These are phyloP conservation scores for Arthrobotrys musiformis DNA, from an alignment of 2,329 filamentous ascomycete species.

Conservation along the genomic window DNA sequence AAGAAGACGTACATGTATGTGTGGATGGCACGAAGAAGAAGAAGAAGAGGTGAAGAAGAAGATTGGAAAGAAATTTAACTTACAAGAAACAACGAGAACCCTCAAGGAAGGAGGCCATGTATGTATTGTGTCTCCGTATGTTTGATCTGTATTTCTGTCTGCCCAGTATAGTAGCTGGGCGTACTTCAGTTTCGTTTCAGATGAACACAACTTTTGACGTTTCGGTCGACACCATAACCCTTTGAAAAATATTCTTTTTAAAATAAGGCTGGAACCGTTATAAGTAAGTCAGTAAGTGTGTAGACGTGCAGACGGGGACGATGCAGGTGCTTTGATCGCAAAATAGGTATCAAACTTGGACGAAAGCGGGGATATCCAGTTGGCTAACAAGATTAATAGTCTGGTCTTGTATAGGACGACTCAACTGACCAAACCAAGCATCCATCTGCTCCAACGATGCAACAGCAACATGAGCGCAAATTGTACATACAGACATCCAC, in stretches of 20 bases:
- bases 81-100: constrained; percentile 19
- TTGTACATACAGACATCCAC: not conserved
- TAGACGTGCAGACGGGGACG: constrained; percentile 24
- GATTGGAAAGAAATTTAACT: not conserved
- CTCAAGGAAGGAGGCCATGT: constrained; percentile 25
- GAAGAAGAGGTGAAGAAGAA: not conserved
- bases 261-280: constrained; percentile 6
- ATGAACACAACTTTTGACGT: constrained; percentile 1
- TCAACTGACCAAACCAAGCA: too few species aligned
- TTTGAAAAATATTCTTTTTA: not conserved
- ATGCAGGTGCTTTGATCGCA: constrained; percentile 43
- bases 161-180: not conserved
- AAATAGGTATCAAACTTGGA: constrained; percentile 7
- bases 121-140: not conserved
- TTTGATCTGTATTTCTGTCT: not conserved
- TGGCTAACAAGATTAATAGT: not conserved
- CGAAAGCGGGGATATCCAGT: constrained; percentile 8
- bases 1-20: too few species aligned
- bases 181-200: constrained; percentile 29
- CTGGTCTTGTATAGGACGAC: not conserved
- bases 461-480: not conserved
- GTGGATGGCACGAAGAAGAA: too few species aligned
- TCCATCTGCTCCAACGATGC: constrained; percentile 5
- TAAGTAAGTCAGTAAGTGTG: not conserved
- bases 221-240: constrained; percentile 1